Base-by-base conservation (phyloP, 176 grass and related monocot species). In the Triticum aestivum region DNA sequence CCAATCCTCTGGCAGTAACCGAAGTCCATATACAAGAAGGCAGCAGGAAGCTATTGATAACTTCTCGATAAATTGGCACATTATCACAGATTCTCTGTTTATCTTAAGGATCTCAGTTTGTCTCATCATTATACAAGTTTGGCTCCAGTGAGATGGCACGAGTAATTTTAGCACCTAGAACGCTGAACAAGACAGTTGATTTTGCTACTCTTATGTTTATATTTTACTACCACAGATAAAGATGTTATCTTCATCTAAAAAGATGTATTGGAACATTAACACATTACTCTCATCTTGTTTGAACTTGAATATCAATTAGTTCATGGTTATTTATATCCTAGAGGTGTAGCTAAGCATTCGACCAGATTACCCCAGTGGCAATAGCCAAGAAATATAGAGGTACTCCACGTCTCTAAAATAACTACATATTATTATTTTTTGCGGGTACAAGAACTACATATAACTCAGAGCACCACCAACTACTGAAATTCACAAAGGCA, bases 401-500 rank as follows among this genome's bases (percentile, higher is more conserved):
- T 83, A 78, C 45, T 78, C 9, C 54, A 61, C 10, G 24, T 68
- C n/a, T 68, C 24, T 80, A 75, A 37, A 75, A 84, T 66, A 67
- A 67, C 20, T 44, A 34, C 84, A 29, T 89, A 29, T 10, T 45
- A 45, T 47, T 47, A 12, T 47, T 47, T 47, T 47, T 47, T 47
- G 44, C 11, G 44, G 44, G 44, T 47, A 47, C 44, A 47, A 47
- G 44, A 47, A 47, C 11, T 47, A 47, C 84, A 29, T 89, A 30
- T 10, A 84, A 47, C 26, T 38, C 18, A 81, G 5, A 81, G 58
- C 29, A 69, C 33, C 69, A 74, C 11, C 58, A 78, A 45, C 45
- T 61, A 56, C 33, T 18, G 4, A 47, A 27, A 89, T 5, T 74
- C 73, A 73, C 4, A 68, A 9, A 75, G 47, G 26, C 11, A 79